Evolutionary conservation across 1,284 basidiomycete genomes (phyloP).

Genomic region (Naganishia liquefaciens): DNA sequence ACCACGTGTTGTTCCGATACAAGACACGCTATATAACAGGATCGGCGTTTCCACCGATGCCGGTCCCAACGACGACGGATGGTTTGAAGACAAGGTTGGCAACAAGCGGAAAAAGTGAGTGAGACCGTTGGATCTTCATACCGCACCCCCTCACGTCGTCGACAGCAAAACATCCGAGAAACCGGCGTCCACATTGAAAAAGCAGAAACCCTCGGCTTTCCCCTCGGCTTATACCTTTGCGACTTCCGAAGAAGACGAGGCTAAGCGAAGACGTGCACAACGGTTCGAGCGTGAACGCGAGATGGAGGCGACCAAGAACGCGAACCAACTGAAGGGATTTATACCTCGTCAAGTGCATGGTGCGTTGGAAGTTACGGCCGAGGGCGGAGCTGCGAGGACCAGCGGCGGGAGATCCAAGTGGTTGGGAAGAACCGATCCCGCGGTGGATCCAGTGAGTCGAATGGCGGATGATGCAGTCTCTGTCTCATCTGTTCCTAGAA

Average conservation of each 20-base stretch:
- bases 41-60: conserved; percentile 11
- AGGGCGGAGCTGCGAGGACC: conserved; percentile 24
- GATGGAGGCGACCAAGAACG: conserved; percentile 31
- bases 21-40: conserved; percentile 11
- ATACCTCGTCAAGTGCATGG: conserved; percentile 18
- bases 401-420: conserved; percentile 67
- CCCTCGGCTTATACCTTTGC: conserved; percentile 30
- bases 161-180: conserved; percentile 1
- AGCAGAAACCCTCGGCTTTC: conserved; percentile 8
- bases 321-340: conserved; percentile 23
- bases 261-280: conserved; percentile 34
- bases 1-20: neutral
- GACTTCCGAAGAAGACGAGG: conserved; percentile 35
- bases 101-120: conserved; percentile 23
- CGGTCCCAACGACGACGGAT: conserved; percentile 10
- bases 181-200: conserved; percentile 8
- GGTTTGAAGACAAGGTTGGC: conserved; percentile 26
- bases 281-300: conserved; percentile 38
- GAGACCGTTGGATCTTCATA: neutral
- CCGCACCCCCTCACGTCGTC: neutral
- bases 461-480: neutral
- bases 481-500: conserved; percentile 62
- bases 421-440: conserved; percentile 53
- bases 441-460: conserved; percentile 56
- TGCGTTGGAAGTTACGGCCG: conserved; percentile 20